These are phyloP conservation scores for Zymoseptoria tritici DNA, from an alignment of 2,329 filamentous ascomycete genomes.

Conservation along the genomic window DNA sequence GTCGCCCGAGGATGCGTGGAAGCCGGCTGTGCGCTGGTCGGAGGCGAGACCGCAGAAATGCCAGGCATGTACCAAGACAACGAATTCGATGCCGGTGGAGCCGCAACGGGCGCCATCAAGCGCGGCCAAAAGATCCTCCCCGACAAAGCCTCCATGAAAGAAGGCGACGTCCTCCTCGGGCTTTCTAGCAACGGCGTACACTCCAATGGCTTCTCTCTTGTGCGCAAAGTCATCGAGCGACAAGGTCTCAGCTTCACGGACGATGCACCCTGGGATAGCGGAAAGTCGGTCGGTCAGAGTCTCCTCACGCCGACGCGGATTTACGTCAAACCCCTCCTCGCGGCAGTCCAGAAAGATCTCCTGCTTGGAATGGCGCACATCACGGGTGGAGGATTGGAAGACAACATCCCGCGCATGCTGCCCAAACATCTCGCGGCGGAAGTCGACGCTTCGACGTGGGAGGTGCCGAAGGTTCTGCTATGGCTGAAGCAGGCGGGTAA, in stretches of 20 bases:
- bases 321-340: conserved; percentile 68
- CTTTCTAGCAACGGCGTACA: conserved; percentile 81
- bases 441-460: conserved; percentile 70
- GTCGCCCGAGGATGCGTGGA: conserved; percentile 81
- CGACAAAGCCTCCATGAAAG: conserved; percentile 63
- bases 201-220: conserved; percentile 96
- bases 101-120: conserved; percentile 76
- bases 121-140: conserved; percentile 63
- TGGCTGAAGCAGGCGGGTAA: conserved; percentile 76
- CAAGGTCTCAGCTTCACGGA: conserved; percentile 65
- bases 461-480: conserved; percentile 68
- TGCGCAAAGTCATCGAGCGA: conserved; percentile 78
- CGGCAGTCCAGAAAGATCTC: conserved; percentile 52
- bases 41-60: conserved; percentile 98
- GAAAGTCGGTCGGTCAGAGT: conserved; percentile 60
- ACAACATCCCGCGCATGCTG: conserved; percentile 93
- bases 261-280: conserved; percentile 65
- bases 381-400: conserved; percentile 83
- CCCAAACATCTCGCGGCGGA: conserved; percentile 69
- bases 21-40: conserved; percentile 83
- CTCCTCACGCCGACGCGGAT: conserved; percentile 87
- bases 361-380: conserved; percentile 95
- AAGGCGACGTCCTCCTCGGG: conserved; percentile 79
- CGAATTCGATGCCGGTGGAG: conserved; percentile 89
- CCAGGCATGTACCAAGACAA: conserved; percentile 83